These are phyloP conservation scores for Calonectria pseudoreteaudii DNA, from an alignment of 2,329 filamentous ascomycete genomes.

Conservation along the genomic window DNA sequence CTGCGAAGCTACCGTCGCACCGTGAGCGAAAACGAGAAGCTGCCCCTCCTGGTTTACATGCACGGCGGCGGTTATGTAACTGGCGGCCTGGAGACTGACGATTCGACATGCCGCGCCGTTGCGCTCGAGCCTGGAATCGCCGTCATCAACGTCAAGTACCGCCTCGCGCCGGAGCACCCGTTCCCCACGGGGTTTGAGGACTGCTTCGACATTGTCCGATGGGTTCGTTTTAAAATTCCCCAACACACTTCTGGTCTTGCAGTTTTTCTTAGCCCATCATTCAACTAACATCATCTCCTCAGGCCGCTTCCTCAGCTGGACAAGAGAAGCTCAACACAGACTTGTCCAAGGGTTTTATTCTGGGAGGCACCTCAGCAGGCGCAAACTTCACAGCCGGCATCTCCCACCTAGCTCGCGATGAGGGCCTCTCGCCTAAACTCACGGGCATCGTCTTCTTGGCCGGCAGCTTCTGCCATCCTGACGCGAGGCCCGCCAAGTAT, in stretches of 20 bases:
- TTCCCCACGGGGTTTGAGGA: constrained; percentile 61
- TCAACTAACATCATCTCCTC: background rate
- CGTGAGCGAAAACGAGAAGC: background rate
- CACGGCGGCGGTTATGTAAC: constrained; percentile 43
- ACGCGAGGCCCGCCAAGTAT: constrained; percentile 54
- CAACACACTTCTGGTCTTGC: no score
- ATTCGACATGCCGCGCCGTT: constrained; percentile 39
- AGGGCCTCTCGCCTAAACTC: constrained; percentile 53
- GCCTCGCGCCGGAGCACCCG: constrained; percentile 62
- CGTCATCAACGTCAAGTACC: constrained; percentile 62
- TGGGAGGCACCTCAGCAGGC: constrained; percentile 63
- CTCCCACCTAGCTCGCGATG: constrained; percentile 53
- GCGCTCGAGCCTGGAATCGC: constrained; percentile 43
- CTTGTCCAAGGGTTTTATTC: constrained; percentile 58
- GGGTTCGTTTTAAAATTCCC: constrained; percentile 28
- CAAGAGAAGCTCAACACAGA: constrained; percentile 51
- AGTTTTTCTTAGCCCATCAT: no score
- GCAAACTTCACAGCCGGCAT: constrained; percentile 63
- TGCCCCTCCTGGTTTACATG: constrained; percentile 42
- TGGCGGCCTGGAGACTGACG: constrained; percentile 43
- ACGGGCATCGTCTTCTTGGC: constrained; percentile 61
- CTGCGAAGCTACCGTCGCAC: constrained; percentile 37
- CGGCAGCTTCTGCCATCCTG: constrained; percentile 54
- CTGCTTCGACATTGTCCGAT: constrained; percentile 53
- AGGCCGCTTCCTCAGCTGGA: constrained; percentile 38